Evolutionary conservation across 2,329 filamentous ascomycete species (phyloP).

Genomic region (Monilinia polystroma): DNA sequence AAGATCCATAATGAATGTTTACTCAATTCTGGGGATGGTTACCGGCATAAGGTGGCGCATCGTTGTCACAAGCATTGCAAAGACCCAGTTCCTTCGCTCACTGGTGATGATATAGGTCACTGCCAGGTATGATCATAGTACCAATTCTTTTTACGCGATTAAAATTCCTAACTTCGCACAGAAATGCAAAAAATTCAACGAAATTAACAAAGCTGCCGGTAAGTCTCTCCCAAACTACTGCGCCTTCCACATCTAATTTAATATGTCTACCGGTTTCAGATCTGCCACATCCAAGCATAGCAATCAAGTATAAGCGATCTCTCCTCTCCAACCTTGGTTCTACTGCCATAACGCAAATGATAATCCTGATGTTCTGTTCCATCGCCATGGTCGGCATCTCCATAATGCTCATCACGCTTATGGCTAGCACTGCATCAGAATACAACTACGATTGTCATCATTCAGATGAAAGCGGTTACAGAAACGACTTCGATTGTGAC

Average conservation of each 20-base stretch:
- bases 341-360: constrained; percentile 30
- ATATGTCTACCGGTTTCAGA: neutral
- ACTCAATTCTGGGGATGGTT: constrained; percentile 33
- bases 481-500: neutral
- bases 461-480: fast-evolving
- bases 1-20: constrained; percentile 33
- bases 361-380: constrained; percentile 29
- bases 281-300: constrained; percentile 31
- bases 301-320: constrained; percentile 33
- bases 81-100: constrained; percentile 26
- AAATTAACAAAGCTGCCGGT: constrained; percentile 29
- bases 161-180: neutral
- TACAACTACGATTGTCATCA: constrained; percentile 3
- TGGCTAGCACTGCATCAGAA: neutral
- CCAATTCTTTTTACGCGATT: fast-evolving
- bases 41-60: constrained; percentile 26
- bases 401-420: constrained; percentile 23
- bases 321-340: constrained; percentile 30
- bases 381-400: constrained; percentile 26
- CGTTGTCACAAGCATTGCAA: constrained; percentile 34
- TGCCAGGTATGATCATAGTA: constrained; percentile 24
- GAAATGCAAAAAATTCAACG: constrained; percentile 33
- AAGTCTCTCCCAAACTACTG: neutral
- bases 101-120: constrained; percentile 30
- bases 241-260: neutral